Evolutionary conservation across 306 rosid genomes (phyloP).

Genomic region (Arachis stenosperma): DNA sequence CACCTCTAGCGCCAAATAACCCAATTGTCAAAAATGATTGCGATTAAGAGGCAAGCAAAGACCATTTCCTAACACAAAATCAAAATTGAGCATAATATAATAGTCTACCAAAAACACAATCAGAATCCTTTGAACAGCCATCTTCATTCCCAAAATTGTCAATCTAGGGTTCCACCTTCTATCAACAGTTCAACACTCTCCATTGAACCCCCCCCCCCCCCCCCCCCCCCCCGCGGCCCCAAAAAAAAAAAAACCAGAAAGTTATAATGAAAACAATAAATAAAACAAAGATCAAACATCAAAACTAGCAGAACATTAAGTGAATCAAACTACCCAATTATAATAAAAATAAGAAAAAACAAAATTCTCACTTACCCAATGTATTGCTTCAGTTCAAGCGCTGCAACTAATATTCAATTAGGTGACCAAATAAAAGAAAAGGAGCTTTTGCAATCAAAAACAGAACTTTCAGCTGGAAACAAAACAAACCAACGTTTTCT

Average conservation of each 20-base stretch:
- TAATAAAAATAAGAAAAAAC: not conserved
- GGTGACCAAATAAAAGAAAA: not conserved
- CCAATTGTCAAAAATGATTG: not conserved
- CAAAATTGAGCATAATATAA: not conserved
- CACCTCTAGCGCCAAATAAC: not conserved
- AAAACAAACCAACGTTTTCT: not conserved
- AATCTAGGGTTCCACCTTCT: slow-evolving; percentile 25
- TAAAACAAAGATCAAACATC: not conserved
- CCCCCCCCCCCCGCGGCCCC: not conserved
- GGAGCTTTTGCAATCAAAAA: not conserved
- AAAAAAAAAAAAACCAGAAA: no score
- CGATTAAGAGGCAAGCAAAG: not conserved
- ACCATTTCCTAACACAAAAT: not conserved
- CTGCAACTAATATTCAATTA: not conserved
- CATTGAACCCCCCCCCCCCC: not conserved
- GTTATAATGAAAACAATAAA: not conserved
- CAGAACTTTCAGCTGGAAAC: not conserved
- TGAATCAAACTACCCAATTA: slow-evolving; percentile 23
- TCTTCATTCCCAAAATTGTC: not conserved
- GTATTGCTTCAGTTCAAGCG: not conserved
- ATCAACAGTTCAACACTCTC: not conserved
- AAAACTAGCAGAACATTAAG: slow-evolving; percentile 19
- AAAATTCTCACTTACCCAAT: not conserved
- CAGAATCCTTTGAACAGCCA: slow-evolving; percentile 8
- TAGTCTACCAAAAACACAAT: not conserved